Evolutionary conservation across 768 basidiomycete species (phyloP).

Genomic region (Imleria badia): DNA sequence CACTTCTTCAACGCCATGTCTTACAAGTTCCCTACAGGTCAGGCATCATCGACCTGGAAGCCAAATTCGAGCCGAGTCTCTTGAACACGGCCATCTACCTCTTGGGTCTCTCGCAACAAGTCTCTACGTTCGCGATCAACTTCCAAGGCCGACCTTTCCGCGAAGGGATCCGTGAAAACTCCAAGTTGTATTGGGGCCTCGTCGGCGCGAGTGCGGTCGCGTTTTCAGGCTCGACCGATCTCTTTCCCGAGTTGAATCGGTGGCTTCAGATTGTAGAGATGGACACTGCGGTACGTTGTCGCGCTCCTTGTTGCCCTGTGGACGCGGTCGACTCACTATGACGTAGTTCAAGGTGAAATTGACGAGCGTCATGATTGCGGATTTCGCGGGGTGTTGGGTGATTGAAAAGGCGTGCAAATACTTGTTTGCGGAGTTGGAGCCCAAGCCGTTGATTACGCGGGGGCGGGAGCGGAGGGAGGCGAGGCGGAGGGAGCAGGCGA

Average conservation of each 20-base stretch:
- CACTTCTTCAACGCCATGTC: background rate
- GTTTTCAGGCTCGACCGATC: slow-evolving; percentile 90
- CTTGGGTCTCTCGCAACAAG: slow-evolving; percentile 93
- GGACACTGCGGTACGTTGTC: slow-evolving; percentile 66
- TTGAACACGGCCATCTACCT: slow-evolving; percentile 98
- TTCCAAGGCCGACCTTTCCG: slow-evolving; percentile 99
- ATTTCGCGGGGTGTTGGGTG: slow-evolving; percentile 86
- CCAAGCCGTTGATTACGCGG: slow-evolving; percentile 78
- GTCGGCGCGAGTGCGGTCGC: slow-evolving; percentile 88
- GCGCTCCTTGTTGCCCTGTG: too few relatives aligned
- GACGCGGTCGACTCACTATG: too few relatives aligned
- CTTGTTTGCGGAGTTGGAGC: slow-evolving; percentile 85
- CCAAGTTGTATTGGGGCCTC: slow-evolving; percentile 90
- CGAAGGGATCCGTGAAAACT: slow-evolving; percentile 95
- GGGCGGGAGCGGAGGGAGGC: slow-evolving; percentile 79
- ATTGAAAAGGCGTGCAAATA: slow-evolving; percentile 82
- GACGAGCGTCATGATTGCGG: slow-evolving; percentile 78
- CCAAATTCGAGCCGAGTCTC: slow-evolving; percentile 92
- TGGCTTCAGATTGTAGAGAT: slow-evolving; percentile 98
- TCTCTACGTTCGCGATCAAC: slow-evolving; percentile 98
- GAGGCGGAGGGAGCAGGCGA: slow-evolving; percentile 47
- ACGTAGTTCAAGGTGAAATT: slow-evolving; percentile 79
- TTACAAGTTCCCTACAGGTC: slow-evolving; percentile 38
- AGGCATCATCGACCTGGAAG: slow-evolving; percentile 87
- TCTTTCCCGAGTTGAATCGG: slow-evolving; percentile 91